Base-by-base conservation (phyloP, 805 yeast species). In the Candida succiphila region DNA sequence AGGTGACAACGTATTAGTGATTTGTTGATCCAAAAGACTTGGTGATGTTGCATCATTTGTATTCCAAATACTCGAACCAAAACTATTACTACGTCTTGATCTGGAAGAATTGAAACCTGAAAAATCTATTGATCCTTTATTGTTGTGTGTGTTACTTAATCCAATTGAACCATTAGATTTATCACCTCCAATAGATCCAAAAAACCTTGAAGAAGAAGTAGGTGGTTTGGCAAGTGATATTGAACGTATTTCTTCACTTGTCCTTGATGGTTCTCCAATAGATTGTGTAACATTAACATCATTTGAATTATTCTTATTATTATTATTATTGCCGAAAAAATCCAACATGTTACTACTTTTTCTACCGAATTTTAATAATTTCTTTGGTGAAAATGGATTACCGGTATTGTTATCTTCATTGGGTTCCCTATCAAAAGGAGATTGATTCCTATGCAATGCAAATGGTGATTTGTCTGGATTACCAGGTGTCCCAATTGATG, bases 41-140 rank as follows among this genome's bases (percentile, higher is more conserved):
- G 18, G 25, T 10, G 37, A 27, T 21, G 25, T 33, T 14, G 33
- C 34, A 15, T 34, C 34, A 26, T 34, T 42, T 31, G 44, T 48
- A 31, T 54, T 57, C 60, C 60, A 54, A 26, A 54, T 56, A 36
- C 60, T 56, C 9, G 59, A 50, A 1, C 61, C 56, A 42, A 54
- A 52, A 40, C 60, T 54, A 1, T 56, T 47, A 37, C 60, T 56
- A n/a, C n/a, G n/a, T 36, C 61, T 44, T 5, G 41, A 58, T 26
- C 61, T 43, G 1, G 46, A 39, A 21, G 7, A 7, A 7, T 8
- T 8, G 10, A 10, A 8, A 21, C 10, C 10, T 21, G 23, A 21
- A 10, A 8, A 21, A 21, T 21, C 23, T n/a, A n/a, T n/a, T n/a
- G n/a, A n/a, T 10, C 10, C 10, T 8, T 8, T 7, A 8, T 7